These are phyloP conservation scores for Pythium dissimile DNA, from an alignment of 352 stramenopile genomes.

Conservation along the genomic window DNA sequence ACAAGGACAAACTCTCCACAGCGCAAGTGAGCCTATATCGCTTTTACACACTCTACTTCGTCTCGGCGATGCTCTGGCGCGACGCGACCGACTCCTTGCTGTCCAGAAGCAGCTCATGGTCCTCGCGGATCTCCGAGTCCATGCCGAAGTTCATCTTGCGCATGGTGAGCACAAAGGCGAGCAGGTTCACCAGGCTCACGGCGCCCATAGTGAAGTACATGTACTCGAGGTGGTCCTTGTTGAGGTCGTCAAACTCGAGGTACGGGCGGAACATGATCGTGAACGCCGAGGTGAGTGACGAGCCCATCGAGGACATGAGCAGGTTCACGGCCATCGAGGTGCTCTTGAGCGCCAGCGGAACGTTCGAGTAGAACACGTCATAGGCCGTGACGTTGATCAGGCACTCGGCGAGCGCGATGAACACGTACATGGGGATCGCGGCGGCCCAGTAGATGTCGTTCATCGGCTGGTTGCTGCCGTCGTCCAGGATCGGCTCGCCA, in stretches of 20 bases:
- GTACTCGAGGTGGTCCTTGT: constrained; percentile 64
- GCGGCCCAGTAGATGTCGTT: constrained; percentile 54
- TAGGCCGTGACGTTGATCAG: constrained; percentile 62
- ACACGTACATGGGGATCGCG: constrained; percentile 52
- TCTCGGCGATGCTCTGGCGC: constrained; percentile 15
- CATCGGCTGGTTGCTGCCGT: constrained; percentile 42
- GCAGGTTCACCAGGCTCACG: constrained; percentile 49
- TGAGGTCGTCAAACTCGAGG: constrained; percentile 46
- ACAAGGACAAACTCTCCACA: no score
- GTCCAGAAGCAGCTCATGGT: constrained; percentile 7
- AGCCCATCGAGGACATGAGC: constrained; percentile 56
- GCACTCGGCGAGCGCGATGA: constrained; percentile 52
- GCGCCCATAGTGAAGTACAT: constrained; percentile 59
- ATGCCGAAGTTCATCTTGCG: constrained; percentile 60
- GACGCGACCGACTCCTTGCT: constrained; percentile 19
- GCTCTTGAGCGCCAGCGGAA: constrained; percentile 55
- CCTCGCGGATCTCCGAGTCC: neutral
- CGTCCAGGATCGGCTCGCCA: constrained; percentile 33
- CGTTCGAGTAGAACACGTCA: constrained; percentile 56
- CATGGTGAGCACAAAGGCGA: constrained; percentile 47
- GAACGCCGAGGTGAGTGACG: constrained; percentile 61
- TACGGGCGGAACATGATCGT: constrained; percentile 62
- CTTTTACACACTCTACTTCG: constrained; percentile 9
- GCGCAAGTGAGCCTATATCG: neutral
- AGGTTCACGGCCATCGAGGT: constrained; percentile 55